These are phyloP conservation scores for Kodamaea neixiangensis DNA, from an alignment of 805 yeast species.

Conservation along the genomic window DNA sequence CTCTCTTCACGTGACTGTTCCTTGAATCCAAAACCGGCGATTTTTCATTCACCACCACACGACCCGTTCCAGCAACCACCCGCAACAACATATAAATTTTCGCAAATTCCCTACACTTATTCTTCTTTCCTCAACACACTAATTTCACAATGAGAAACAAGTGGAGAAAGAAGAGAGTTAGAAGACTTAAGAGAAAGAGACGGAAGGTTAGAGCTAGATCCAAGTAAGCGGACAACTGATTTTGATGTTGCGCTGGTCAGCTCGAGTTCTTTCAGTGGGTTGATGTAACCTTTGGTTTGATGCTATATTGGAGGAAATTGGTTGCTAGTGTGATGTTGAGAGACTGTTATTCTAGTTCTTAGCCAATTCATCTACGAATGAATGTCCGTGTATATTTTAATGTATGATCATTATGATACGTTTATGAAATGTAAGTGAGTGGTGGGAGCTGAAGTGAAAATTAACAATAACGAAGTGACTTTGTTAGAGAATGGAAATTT, in stretches of 20 bases:
- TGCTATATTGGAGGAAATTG: constrained; percentile 2
- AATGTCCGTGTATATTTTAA: constrained; percentile 13
- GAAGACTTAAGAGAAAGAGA: constrained; percentile 99
- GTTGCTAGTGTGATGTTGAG: constrained; percentile 1
- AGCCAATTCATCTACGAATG: constrained; percentile 8
- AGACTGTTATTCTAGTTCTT: constrained; percentile 12
- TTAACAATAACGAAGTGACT: too few species aligned
- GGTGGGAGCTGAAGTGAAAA: neutral
- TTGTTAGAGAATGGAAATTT: too few species aligned
- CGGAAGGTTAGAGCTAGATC: constrained; percentile 99
- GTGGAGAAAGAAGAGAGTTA: constrained; percentile 99
- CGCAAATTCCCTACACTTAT: constrained; percentile 18
- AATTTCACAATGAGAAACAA: constrained; percentile 78
- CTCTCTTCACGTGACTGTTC: constrained; percentile 10
- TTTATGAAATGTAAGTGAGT: neutral
- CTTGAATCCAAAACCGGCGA: constrained; percentile 6
- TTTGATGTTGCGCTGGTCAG: constrained; percentile 1
- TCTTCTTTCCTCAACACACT: constrained; percentile 22
- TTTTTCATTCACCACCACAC: constrained; percentile 23
- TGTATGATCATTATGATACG: constrained; percentile 14
- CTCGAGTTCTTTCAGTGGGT: neutral
- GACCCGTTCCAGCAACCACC: constrained; percentile 11
- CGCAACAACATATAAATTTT: constrained; percentile 13
- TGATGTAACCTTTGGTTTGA: neutral
- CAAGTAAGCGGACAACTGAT: constrained; percentile 68